Evolutionary conservation across 495 filamentous ascomycete species (phyloP), one percentile per base, ranked within the genome.

Genomic region (Geoglossum glabrum): DNA sequence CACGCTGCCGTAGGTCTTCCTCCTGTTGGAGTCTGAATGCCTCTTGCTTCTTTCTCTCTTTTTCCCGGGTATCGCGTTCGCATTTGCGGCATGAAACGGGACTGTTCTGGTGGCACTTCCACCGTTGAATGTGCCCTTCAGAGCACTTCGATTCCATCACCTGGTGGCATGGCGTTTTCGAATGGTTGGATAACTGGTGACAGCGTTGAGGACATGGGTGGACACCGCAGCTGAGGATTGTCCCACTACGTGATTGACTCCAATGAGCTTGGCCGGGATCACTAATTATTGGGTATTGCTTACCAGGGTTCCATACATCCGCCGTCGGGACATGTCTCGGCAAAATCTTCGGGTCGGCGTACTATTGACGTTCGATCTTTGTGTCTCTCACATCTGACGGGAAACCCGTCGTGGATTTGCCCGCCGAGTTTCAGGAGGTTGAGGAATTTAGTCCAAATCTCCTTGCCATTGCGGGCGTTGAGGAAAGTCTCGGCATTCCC

Each of bases 231-330:
- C 68, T 79, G 1, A 88, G 67, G 11, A 71, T 69, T 2, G 70
- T 73, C 9, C 73, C 71, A 69, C 82, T 80, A 28, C 38, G 34
- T n/a, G 25, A 56, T 15, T 36, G 38, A 45, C 15, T 11, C 59
- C 38, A 52, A 57, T 49, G 58, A 57, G 25, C 33, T 57, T 23
- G 10, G 33, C 4, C 30, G 40, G 9, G 26, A 40, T 38, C 6
- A 23, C 1, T 9, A 5, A 57, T 19, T 0, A 59, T 13, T 40
- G 28, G 17, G 15, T 23, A 13, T 15, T 19, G 69, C 73, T 57
- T 73, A 84, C 82, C 85, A 89, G 33, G 75, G 76, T 31, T 78
- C 71, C 1, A 66, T 65, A 62, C 84, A 89, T n/a, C 85, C 85
- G 1, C 86, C 85, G 65, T 89, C 85, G 0, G 86, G 85, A 56